Conservation (phyloP, 805 yeast genomes). For the Cyberlindnera veronae region DNA sequence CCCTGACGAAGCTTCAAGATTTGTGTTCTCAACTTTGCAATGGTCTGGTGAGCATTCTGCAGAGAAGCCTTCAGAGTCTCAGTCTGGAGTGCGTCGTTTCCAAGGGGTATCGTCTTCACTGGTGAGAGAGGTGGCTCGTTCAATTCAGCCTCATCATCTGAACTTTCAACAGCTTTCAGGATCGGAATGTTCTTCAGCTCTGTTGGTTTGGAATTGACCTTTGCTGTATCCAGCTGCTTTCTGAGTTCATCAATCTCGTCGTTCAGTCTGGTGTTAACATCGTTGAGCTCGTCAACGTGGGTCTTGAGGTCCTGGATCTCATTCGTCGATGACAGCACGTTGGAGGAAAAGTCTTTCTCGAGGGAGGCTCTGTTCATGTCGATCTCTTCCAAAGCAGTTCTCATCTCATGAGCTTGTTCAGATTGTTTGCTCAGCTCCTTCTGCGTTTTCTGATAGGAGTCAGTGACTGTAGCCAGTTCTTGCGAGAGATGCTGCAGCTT, state of each 20-base stretch:
- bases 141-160: slow-evolving; percentile 37
- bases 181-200: slow-evolving; percentile 19
- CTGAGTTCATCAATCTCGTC: slow-evolving; percentile 33
- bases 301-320: slow-evolving; percentile 48
- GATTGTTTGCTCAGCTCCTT: slow-evolving; percentile 39
- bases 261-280: slow-evolving; percentile 62
- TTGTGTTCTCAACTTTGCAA: slow-evolving; percentile 51
- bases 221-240: slow-evolving; percentile 17
- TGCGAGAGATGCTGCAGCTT: slow-evolving; percentile 37
- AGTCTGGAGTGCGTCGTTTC: slow-evolving; percentile 49
- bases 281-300: slow-evolving; percentile 58
- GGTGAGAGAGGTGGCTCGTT: slow-evolving; percentile 36
- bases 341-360: slow-evolving; percentile 35
- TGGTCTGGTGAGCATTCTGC: slow-evolving; percentile 58
- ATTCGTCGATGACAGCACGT: slow-evolving; percentile 34
- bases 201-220: slow-evolving; percentile 16
- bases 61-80: slow-evolving; percentile 66
- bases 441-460: slow-evolving; percentile 38
- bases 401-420: slow-evolving; percentile 34
- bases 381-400: slow-evolving; percentile 48
- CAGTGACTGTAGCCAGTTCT: slow-evolving; percentile 36
- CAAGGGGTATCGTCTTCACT: slow-evolving; percentile 34
- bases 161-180: slow-evolving; percentile 24
- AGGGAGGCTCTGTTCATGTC: slow-evolving; percentile 38
- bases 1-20: slow-evolving; percentile 26